A percentile compares a stretch with the other conserved stretches of the same genome.
These are phyloP conservation scores for Ramularia collo-cygni DNA, from an alignment of 2,329 filamentous ascomycete genomes.

Conservation along the genomic window DNA sequence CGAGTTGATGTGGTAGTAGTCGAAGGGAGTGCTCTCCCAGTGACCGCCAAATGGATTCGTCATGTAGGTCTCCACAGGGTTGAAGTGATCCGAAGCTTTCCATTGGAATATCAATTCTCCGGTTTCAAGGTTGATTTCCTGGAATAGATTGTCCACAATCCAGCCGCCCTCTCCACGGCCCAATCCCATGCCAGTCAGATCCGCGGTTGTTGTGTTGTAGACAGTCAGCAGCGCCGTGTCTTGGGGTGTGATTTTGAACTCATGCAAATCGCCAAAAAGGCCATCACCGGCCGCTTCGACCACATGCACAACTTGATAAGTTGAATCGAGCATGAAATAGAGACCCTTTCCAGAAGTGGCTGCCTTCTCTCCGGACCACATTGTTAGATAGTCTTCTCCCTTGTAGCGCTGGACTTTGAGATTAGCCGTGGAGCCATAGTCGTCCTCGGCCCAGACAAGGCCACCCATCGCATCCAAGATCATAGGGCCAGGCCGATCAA, in stretches of 20 bases:
- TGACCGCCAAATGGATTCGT: constrained; percentile 35
- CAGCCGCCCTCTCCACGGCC: constrained; percentile 30
- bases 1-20: constrained; percentile 50
- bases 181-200: constrained; percentile 22
- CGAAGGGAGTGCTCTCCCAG: constrained; percentile 30
- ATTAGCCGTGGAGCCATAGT: constrained; percentile 26
- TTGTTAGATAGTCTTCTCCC: constrained; percentile 32
- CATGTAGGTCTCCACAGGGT: constrained; percentile 24
- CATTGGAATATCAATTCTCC: constrained; percentile 36
- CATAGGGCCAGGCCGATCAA: constrained; percentile 27
- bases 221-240: constrained; percentile 40
- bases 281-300: constrained; percentile 26
- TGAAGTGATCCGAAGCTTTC: constrained; percentile 33
- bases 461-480: constrained; percentile 30
- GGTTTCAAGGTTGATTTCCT: constrained; percentile 39
- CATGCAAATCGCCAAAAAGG: constrained; percentile 36
- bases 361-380: constrained; percentile 34
- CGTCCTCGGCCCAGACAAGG: constrained; percentile 30
- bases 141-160: constrained; percentile 39
- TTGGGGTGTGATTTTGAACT: constrained; percentile 37
- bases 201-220: constrained; percentile 31
- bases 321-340: constrained; percentile 31
- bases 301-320: constrained; percentile 22
- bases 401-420: constrained; percentile 31
- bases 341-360: constrained; percentile 29